Evolutionary conservation across 176 grass and related monocot species (phyloP), one percentile per base, ranked within the genome.

Genomic region (Triticum monococcum): DNA sequence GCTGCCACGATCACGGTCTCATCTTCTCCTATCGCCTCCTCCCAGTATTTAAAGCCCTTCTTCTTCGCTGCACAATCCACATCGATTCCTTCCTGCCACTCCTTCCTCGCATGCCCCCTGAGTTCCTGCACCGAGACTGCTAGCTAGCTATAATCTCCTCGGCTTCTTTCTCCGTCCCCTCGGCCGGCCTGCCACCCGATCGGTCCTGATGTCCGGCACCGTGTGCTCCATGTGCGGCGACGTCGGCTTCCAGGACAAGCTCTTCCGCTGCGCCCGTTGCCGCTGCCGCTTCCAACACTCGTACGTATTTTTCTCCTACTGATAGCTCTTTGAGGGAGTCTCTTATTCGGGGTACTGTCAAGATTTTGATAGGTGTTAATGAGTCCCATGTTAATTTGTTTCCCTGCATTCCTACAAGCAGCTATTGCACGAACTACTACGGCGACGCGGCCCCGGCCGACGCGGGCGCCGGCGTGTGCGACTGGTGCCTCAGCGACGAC

Each of bases 181-280:
- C 78, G 8, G 72, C 69, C 24, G 72, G 23, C 7, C 2, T 41
- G 72, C 12, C 72, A 17, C 72, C 72, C n/a, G 8, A 63, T 18
- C 12, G 78, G 3, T 11, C 24, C 16, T 7, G 9, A 80, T 67
- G 75, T 74, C 67, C 22, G 65, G 82, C 85, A 77, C 75, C 10
- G 93, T 96, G 16, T 99, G 97, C 75, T 87, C 94, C 84, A 99
- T 99, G 97, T 99, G 97, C 86, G 97, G 97, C 52, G 97, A 99
- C 89, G 79, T 99, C 69, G 97, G 97, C 30, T 99, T 99, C 90
- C 85, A 90, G 23, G 97, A 99, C 71, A 99, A 99, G 85, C 92
- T 99, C 79, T 99, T 99, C 90, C 90, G 87, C 71, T 99, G 97
- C 77, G 79, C 76, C 52, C 94, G 94, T 31, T 99, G 97, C 90